These are phyloP conservation scores for Zygotorulaspora chibaensis DNA, from an alignment of 805 yeast genomes.

Conservation along the genomic window DNA sequence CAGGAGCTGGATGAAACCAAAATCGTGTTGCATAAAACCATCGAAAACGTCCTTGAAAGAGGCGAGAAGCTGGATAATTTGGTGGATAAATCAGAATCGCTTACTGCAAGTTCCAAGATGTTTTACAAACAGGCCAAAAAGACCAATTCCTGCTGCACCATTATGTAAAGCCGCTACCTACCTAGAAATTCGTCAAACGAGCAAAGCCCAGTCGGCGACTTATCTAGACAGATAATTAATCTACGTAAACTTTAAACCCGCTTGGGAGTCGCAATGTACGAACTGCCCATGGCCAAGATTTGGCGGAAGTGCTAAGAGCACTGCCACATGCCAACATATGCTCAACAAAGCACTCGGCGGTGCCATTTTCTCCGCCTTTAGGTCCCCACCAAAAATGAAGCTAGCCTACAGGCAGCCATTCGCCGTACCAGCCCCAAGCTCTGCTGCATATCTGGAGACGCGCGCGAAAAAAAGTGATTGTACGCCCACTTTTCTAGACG, in stretches of 20 bases:
- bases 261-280: too few relatives aligned
- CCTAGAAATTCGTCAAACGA: not conserved
- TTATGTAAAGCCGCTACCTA: constrained; percentile 43
- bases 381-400: too few relatives aligned
- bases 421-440: too few relatives aligned
- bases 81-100: constrained; percentile 92
- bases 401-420: too few relatives aligned
- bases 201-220: not conserved
- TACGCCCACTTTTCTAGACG: too few relatives aligned
- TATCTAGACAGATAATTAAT: not conserved
- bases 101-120: constrained; percentile 83
- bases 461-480: too few relatives aligned
- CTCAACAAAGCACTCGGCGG: too few relatives aligned
- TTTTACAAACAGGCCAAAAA: constrained; percentile 97
- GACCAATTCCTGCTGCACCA: constrained; percentile 82
- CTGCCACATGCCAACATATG: too few relatives aligned
- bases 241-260: not conserved
- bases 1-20: constrained; percentile 97
- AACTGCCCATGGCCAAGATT: too few relatives aligned
- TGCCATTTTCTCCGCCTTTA: too few relatives aligned
- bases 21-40: constrained; percentile 91
- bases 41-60: constrained; percentile 88
- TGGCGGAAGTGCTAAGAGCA: too few relatives aligned
- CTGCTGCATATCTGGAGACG: too few relatives aligned
- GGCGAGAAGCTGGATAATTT: constrained; percentile 93